A percentile compares a stretch with the other conserved stretches of the same genome.
Evolutionary conservation across 208 protist genomes (phyloP).

Genomic region (Acanthamoeba culbertsoni): DNA sequence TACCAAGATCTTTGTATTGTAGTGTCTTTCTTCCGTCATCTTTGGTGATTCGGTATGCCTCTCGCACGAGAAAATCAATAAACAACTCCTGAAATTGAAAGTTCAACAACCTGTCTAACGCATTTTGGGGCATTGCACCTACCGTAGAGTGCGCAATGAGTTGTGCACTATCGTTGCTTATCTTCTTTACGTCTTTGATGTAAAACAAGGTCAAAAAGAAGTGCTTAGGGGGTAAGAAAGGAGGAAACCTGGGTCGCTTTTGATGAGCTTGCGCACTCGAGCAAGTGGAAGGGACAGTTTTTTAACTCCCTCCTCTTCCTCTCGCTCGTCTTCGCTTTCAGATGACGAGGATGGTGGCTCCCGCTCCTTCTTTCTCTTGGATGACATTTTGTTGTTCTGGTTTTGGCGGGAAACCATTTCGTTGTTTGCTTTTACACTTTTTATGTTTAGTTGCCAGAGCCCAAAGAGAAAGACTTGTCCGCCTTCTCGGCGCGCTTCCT

Average conservation of each 20-base stretch:
- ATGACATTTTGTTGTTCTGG: not conserved
- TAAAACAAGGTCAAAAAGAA: not conserved
- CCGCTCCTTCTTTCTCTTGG: conserved; percentile 1
- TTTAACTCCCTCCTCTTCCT: not conserved
- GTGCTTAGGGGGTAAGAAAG: not conserved
- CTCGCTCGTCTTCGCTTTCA: not conserved
- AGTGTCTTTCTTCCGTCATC: not conserved
- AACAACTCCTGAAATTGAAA: not conserved
- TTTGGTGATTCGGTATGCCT: not conserved
- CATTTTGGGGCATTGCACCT: not conserved
- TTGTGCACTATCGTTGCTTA: not conserved
- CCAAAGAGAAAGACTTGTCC: not conserved
- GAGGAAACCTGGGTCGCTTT: not conserved
- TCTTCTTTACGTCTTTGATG: conserved; percentile 3
- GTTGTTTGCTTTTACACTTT: not conserved
- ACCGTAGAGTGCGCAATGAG: conserved; percentile 9
- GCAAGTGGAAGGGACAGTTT: not conserved
- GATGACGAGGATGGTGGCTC: not conserved
- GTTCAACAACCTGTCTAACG: not conserved
- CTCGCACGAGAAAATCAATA: not conserved
- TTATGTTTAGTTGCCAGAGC: not conserved
- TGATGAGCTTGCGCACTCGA: not conserved
- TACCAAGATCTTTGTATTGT: conserved; percentile 35
- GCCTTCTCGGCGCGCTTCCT: not conserved
- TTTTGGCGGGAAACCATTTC: not conserved